Percentiles rank a stretch among this genome's conserved stretches.
These are phyloP conservation scores for Fusarium coffeatum DNA, from an alignment of 2,329 filamentous ascomycete species.

Conservation along the genomic window DNA sequence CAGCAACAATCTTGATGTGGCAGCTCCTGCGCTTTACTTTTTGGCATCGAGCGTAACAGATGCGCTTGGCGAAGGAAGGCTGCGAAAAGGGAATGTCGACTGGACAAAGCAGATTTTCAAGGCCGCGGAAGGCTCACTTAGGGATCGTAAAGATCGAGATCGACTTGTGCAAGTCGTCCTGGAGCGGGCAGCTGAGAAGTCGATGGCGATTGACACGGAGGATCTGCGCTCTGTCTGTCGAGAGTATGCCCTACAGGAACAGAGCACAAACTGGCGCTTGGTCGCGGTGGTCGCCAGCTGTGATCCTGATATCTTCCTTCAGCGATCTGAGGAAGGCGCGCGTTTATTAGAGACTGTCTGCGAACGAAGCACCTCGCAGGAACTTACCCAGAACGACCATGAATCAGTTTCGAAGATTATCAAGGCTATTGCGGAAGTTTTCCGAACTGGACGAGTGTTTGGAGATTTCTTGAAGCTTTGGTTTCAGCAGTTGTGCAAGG, in stretches of 20 bases:
- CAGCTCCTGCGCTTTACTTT: constrained; percentile 59
- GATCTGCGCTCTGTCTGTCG: constrained; percentile 58
- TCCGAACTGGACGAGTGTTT: constrained; percentile 58
- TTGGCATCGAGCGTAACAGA: constrained; percentile 51
- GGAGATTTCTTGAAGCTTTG: constrained; percentile 61
- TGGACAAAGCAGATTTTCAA: constrained; percentile 55
- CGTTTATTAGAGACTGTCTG: constrained; percentile 56
- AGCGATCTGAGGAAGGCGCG: constrained; percentile 54
- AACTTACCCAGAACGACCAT: constrained; percentile 32
- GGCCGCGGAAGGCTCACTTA: constrained; percentile 47
- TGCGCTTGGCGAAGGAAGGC: constrained; percentile 40
- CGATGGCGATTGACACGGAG: constrained; percentile 53
- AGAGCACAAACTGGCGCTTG: constrained; percentile 57
- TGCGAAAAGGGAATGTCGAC: constrained; percentile 52
- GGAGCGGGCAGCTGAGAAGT: constrained; percentile 46
- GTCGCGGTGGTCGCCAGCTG: constrained; percentile 56
- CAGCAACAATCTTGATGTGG: constrained; percentile 50
- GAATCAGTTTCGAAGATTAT: constrained; percentile 53
- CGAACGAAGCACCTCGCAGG: constrained; percentile 47
- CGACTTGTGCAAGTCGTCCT: constrained; percentile 49
- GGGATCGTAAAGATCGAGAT: constrained; percentile 41
- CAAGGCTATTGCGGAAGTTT: constrained; percentile 57
- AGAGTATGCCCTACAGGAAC: constrained; percentile 54
- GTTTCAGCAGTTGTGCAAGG: constrained; percentile 56
- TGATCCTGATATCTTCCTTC: constrained; percentile 60